Evolutionary conservation across 192 early-diverging fungal genomes (phyloP), one percentile per base, ranked within the genome.

Genomic region (Coemansia sp.): DNA sequence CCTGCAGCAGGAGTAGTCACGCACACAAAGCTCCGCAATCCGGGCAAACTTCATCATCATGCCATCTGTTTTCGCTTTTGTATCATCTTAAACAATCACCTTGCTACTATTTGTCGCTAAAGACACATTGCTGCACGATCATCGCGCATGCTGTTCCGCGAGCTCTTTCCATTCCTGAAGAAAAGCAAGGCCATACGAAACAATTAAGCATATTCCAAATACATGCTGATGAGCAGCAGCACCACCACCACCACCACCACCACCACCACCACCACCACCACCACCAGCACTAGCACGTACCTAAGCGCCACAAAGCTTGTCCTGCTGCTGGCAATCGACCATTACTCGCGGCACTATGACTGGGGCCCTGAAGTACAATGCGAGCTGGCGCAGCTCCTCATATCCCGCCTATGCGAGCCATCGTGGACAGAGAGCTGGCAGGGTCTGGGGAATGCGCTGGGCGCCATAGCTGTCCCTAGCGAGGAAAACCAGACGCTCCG

Each of bases 321-420:
- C 13, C 66, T 75, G 31, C 66, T 81, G 0, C 64, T 75, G 9
- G 70, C 62, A n/a, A 56, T 72, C 8, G 78, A 81, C 33, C 69
- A 72, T 42, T 81, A 81, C 30, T 62, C 72, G 45, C 66, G 66
- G 35, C 66, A 73, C 67, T 70, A 73, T 64, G 77, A 78, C 66
- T 78, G 75, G 75, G 75, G 70, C 4, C 67, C 75, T 4, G 21
- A 35, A 39, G 35, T 67, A 31, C 75, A 69, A 39, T 65, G 66
- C 48, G 75, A 72, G 12, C 16, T 78, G n/a, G 67, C 61, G 7
- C 51, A 58, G 28, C 37, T 80, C 21, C 68, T 80, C 8, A 68
- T 67, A 2, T n/a, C 15, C 10, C 63, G 59, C 8, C 52, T 74
- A 21, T 71, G 64, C 61, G 68, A 58, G 42, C 64, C 72, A 5